Evolutionary conservation across 768 basidiomycete species (phyloP), one percentile per base, ranked within the genome.

Genomic region (Cystobasidium ongulense): DNA sequence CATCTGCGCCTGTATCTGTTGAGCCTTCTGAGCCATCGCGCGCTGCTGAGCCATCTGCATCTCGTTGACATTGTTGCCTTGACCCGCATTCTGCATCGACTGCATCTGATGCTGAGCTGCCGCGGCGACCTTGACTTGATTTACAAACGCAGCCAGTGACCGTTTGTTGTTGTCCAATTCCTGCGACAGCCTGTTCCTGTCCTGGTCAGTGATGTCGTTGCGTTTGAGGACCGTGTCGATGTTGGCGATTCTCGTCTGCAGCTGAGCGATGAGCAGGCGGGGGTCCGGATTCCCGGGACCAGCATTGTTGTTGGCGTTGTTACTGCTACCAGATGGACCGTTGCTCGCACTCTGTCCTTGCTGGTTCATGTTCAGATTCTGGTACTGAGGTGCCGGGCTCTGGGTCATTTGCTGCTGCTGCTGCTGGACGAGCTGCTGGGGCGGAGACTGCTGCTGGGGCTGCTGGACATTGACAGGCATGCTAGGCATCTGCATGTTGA

Each of bases 21-120:
- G 68, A 3, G 68, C 54, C 62, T 73, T 62, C 65, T 67, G 65
- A 5, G 65, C 65, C 65, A 67, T 67, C 13, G 65, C 65, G 10
- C 65, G 5, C 65, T 46, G 43, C 50, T 67, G 65, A 23, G 65
- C 65, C 29, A 39, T 4, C 65, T 67, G 65, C 29, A 67, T 41
- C 23, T 67, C 65, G 65, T 46, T 67, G 39, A 46, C 23, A 27
- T 52, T 67, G 38, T n/a, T 31, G 3, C 29, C 29, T 39, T 39
- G 29, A 13, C 43, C 65, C 8, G 29, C 41, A 11, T 50, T 13
- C 65, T 67, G 65, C 36, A 31, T 31, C 65, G 23, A 27, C 46
- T 67, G 65, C 23, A 29, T 27, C 27, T 67, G 65, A 25, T 67
- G 65, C 65, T 67, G 65, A 17, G 65, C 63, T 8, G 63, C 63